A percentile compares a stretch with the other conserved stretches of the same genome.
Conservation (phyloP, 139 green algal genomes). For the Dunaliella primolecta region DNA sequence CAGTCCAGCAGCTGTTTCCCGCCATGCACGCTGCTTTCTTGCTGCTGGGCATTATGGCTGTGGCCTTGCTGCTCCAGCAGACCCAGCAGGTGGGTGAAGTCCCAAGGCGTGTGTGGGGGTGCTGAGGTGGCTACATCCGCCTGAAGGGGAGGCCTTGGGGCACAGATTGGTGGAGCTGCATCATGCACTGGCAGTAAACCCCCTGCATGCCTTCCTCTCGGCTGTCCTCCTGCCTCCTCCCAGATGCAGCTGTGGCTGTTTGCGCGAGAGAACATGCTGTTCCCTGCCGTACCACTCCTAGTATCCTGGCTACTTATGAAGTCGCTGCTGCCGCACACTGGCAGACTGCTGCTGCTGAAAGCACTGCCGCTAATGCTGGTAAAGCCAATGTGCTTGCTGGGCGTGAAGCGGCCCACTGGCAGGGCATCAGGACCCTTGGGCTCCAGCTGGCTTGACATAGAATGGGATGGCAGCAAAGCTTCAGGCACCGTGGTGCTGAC, state of each 20-base stretch:
- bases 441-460: not conserved
- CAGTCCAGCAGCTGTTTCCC: slow-evolving; percentile 16
- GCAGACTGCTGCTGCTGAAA: slow-evolving; percentile 10
- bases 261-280: not conserved
- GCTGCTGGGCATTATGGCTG: not conserved
- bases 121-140: too few species aligned
- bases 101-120: not conserved
- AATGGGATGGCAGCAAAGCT: not conserved
- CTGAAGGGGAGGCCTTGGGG: not conserved
- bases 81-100: not conserved
- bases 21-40: not conserved
- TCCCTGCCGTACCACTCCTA: not conserved
- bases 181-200: not conserved
- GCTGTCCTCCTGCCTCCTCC: slow-evolving; percentile 46
- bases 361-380: not conserved
- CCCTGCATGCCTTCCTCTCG: slow-evolving; percentile 53
- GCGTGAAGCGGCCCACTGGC: not conserved
- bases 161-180: not conserved
- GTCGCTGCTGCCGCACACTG: not conserved
- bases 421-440: not conserved
- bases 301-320: not conserved
- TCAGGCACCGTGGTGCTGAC: too few species aligned
- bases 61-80: not conserved
- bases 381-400: not conserved
- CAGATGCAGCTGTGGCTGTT: slow-evolving; percentile 47